These are phyloP conservation scores for Lepidium africanum DNA, from an alignment of 345 rosid species.

Conservation along the genomic window DNA sequence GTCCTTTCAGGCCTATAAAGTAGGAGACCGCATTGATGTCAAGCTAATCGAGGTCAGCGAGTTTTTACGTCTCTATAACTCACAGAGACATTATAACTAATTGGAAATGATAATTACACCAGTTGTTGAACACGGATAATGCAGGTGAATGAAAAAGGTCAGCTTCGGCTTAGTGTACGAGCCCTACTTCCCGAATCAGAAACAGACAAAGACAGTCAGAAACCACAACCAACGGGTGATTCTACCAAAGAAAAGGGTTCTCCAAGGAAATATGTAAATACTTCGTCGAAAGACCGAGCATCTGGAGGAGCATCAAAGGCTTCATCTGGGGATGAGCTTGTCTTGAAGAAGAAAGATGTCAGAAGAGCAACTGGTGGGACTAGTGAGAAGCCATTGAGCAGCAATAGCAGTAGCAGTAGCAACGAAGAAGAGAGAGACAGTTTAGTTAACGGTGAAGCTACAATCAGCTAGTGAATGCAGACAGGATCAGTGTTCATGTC, in stretches of 20 bases:
- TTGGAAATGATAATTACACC: background rate
- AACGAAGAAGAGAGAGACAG: conserved; percentile 36
- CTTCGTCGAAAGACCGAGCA: conserved; percentile 30
- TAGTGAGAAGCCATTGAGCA: conserved; percentile 34
- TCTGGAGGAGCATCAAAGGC: conserved; percentile 33
- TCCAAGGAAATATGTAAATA: conserved; percentile 28
- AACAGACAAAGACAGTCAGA: conserved; percentile 33
- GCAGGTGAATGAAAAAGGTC: conserved; percentile 93
- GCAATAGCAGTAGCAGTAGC: conserved; percentile 34
- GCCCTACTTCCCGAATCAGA: conserved; percentile 74
- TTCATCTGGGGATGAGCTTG: conserved; percentile 30
- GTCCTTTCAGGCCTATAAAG: conserved; percentile 58
- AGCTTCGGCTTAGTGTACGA: conserved; percentile 83
- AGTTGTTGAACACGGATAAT: conserved; percentile 18
- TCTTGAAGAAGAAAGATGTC: conserved; percentile 48
- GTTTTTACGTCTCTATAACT: background rate
- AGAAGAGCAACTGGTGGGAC: conserved; percentile 37
- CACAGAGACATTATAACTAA: background rate
- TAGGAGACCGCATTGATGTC: conserved; percentile 89
- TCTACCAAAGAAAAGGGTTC: conserved; percentile 29
- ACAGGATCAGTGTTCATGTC: conserved; percentile 4
- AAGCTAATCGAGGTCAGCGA: conserved; percentile 81
- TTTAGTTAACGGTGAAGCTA: conserved; percentile 61
- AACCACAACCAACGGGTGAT: conserved; percentile 30
- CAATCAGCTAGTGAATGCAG: conserved; percentile 34